phyloP scores from a whole-genome alignment of 2,329 filamentous ascomycete species.

The Nakataea oryzae region DNA sequence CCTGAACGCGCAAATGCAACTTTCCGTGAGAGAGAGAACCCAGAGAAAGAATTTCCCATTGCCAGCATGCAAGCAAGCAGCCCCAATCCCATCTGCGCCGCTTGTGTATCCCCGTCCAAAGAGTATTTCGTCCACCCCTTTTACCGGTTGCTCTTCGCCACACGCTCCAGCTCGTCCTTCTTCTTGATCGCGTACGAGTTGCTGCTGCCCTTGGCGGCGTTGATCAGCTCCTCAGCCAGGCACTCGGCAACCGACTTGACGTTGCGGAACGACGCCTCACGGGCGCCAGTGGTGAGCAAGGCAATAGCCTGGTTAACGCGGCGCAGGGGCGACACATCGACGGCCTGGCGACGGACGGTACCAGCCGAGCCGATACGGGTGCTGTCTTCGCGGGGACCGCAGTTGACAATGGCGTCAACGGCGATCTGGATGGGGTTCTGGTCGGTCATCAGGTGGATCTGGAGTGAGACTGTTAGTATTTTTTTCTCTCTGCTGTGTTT shows the following conservation, averaged over 20 bases:
- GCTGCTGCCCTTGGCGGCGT: constrained; percentile 99
- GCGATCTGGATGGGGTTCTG: constrained; percentile 99
- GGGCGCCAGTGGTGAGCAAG: constrained; percentile 96
- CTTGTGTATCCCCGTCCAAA: constrained; percentile 1
- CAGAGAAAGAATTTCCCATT: constrained; percentile 15
- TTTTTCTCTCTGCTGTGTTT: constrained; percentile 3
- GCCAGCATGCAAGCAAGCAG: constrained; percentile 3
- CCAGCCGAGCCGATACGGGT: constrained; percentile 98
- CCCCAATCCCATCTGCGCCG: background rate
- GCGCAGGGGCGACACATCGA: constrained; percentile 98
- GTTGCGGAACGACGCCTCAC: constrained; percentile 99
- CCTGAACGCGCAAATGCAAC: constrained; percentile 34
- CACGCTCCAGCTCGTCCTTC: constrained; percentile 99
- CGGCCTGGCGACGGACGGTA: constrained; percentile 99
- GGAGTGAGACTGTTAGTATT: constrained; percentile 19
- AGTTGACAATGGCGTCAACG: constrained; percentile 99
- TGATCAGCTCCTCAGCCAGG: constrained; percentile 99
- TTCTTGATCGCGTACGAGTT: constrained; percentile 99
- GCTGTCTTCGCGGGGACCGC: constrained; percentile 98
- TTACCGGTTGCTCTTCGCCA: constrained; percentile 99
- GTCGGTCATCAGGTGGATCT: constrained; percentile 99
- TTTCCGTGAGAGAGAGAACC: constrained; percentile 19
- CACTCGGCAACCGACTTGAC: constrained; percentile 99
- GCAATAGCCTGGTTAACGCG: constrained; percentile 99
- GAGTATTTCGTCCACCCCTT: constrained; percentile 21